Evolutionary conservation across 1,284 basidiomycete species (phyloP), one percentile per base, ranked within the genome.

Genomic region (Naganishia sp.): DNA sequence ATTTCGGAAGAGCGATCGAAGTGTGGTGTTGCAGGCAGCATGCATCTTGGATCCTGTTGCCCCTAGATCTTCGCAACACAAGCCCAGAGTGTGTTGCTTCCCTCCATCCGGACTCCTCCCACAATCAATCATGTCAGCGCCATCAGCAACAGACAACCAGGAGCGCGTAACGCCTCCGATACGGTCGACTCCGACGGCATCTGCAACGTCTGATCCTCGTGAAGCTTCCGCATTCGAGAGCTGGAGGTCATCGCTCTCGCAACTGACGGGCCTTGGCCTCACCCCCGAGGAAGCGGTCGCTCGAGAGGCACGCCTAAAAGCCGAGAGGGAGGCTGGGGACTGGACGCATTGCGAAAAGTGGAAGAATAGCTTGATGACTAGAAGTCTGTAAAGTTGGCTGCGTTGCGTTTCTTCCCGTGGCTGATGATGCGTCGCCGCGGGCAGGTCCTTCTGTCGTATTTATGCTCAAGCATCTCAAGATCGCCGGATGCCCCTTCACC

Each of bases 371-470:
- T 69, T 84, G 42, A 78, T 82, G 72, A 69, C 70, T 43, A 73
- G 72, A 50, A 83, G 82, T 83, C 63, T 56, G 81, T 77, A 25
- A 15, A 55, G 36, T 2, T 39, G 36, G 36, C 36, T 39, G 36
- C 13, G 10, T 39, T 39, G 36, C 36, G 36, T 39, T 39, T 7
- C 36, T 39, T 39, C 36, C 9, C 9, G 10, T 7, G 36, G 36
- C 36, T 39, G 36, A 39, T 39, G 2, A 39, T 13, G 10, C 13
- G 4, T 39, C 36, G 7, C 36, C 13, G 6, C 36, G 28, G 28
- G 5, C 74, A 94, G 92, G 92, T 75, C 92, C 92, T 10, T 82
- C 87, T 9, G 85, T 95, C 2, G 84, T 88, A 5, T 95, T 95
- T 80, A 90, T 96, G 87, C 83, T 94, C 56, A 89, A 92, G 72